Evolutionary conservation across 306 rosid species (phyloP).

Genomic region (Vigna hirtella): DNA sequence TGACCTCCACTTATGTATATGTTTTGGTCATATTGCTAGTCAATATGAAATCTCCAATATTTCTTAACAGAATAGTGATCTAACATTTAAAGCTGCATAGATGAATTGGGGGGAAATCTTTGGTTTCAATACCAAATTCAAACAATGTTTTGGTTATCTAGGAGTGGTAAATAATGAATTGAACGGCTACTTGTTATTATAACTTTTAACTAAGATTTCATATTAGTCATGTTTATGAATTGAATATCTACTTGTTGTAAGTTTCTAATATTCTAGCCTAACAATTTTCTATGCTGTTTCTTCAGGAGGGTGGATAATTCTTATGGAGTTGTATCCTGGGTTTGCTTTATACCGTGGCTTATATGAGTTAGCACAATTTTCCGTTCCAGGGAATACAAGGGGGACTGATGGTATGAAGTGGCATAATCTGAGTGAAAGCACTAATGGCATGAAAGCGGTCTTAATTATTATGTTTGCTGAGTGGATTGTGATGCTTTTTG

Average conservation of each 20-base stretch:
- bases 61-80: background rate
- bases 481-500: conserved; percentile 65
- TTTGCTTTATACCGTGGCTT: conserved; percentile 81
- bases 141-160: conserved; percentile 20
- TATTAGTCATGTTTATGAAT: conserved; percentile 17
- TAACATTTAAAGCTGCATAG: conserved; percentile 4
- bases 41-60: background rate
- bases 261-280: conserved; percentile 36
- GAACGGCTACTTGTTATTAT: background rate
- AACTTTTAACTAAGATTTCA: background rate
- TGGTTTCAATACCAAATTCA: conserved; percentile 5
- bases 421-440: conserved; percentile 62
- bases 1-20: background rate
- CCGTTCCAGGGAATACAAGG: conserved; percentile 42
- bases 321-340: conserved; percentile 79
- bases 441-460: conserved; percentile 72
- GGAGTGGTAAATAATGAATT: conserved; percentile 18
- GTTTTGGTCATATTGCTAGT: background rate
- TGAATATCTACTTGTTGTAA: conserved; percentile 4
- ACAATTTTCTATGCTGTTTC: conserved; percentile 37
- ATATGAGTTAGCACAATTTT: conserved; percentile 66
- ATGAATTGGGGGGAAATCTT: conserved; percentile 24
- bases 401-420: conserved; percentile 76
- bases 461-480: conserved; percentile 71
- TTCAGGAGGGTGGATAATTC: conserved; percentile 67